phyloP scores from a whole-genome alignment of 148 eudicot genomes.

The Limonium bicolor region DNA sequence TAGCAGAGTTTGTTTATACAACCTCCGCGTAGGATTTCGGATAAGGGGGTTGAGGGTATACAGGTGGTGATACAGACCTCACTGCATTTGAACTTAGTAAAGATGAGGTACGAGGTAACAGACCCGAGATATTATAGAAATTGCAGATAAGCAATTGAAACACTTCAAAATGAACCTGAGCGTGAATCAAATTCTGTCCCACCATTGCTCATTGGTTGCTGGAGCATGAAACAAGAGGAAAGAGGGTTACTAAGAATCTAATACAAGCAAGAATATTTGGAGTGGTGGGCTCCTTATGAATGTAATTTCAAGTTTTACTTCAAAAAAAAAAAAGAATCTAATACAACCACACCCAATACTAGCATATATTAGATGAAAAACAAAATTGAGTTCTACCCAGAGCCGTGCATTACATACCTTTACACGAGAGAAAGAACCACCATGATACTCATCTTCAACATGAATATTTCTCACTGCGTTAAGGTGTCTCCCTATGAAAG shows the following conservation, averaged over 20 bases:
- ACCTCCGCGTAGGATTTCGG: constrained; percentile 76
- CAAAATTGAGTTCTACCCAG: not conserved
- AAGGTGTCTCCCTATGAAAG: constrained; percentile 31
- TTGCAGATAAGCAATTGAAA: not conserved
- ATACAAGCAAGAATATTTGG: not conserved
- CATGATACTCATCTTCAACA: constrained; percentile 35
- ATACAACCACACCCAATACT: constrained; percentile 1
- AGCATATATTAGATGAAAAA: not conserved
- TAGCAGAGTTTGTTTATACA: too few relatives aligned
- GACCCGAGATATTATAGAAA: constrained; percentile 1
- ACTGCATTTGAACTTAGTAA: constrained; percentile 27
- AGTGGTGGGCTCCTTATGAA: not conserved
- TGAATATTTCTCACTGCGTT: constrained; percentile 17
- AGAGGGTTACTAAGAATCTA: not conserved
- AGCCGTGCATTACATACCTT: constrained; percentile 27
- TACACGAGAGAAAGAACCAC: constrained; percentile 28
- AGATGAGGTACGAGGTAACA: not conserved
- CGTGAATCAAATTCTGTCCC: constrained; percentile 28
- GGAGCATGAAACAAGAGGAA: not conserved
- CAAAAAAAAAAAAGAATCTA: constrained; percentile 1
- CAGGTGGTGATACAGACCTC: constrained; percentile 53
- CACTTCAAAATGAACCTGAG: constrained; percentile 36
- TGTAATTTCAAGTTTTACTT: too few relatives aligned
- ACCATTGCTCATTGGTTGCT: constrained; percentile 35
- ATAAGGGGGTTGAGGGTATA: constrained; percentile 56